A percentile compares a stretch with the other conserved stretches of the same genome.
Evolutionary conservation across 257 asterid genomes (phyloP).

Genomic region (Handroanthus guayacan): DNA sequence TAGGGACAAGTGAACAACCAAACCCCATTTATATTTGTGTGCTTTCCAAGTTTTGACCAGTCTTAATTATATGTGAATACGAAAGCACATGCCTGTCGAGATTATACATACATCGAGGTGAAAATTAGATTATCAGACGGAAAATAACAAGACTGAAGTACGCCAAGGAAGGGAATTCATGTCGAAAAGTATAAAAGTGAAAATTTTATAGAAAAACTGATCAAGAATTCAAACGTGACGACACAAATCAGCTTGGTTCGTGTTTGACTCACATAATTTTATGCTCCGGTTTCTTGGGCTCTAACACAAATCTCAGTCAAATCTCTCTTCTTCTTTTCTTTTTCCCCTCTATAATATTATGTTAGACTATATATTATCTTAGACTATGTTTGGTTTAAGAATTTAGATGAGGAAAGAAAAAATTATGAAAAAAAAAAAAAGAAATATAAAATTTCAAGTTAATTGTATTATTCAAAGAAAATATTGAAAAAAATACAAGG

Average conservation of each 20-base stretch:
- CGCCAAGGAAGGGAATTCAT: not conserved
- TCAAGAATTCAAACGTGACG: not conserved
- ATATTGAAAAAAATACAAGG: too few relatives aligned
- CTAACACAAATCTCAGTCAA: not conserved
- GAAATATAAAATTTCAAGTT: too few relatives aligned
- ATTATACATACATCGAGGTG: too few relatives aligned
- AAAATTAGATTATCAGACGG: not conserved
- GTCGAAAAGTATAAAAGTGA: not conserved
- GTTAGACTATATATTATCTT: too few relatives aligned
- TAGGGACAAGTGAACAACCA: conserved; percentile 23
- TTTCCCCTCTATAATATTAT: too few relatives aligned
- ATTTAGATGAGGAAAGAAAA: too few relatives aligned
- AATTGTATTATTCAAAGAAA: too few relatives aligned
- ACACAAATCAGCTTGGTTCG: not conserved
- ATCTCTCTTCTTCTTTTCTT: not conserved
- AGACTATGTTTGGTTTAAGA: too few relatives aligned
- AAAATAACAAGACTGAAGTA: not conserved
- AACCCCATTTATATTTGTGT: conserved; percentile 2
- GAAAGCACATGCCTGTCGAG: too few relatives aligned
- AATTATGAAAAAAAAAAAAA: too few relatives aligned
- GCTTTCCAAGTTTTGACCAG: conserved; percentile 30
- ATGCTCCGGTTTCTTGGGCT: not conserved
- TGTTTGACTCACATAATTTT: not conserved
- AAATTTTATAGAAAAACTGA: not conserved
- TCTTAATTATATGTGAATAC: not conserved